Evolutionary conservation across 2,329 filamentous ascomycete genomes (phyloP).

Genomic region (Corynespora cassiicola): DNA sequence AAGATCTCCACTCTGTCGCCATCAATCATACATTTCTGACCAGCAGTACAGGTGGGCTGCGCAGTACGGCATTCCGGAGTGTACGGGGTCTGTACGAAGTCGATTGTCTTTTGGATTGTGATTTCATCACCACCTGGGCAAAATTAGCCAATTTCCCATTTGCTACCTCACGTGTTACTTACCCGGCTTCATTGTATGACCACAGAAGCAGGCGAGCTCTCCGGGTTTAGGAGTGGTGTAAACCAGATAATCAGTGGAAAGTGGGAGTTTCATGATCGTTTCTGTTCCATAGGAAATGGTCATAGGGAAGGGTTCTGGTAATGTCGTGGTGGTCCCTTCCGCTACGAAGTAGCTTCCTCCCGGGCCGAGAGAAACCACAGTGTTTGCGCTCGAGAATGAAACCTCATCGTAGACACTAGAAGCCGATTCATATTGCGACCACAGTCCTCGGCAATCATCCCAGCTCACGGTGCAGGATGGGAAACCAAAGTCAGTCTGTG

Average conservation of each 20-base stretch:
- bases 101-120: conserved; percentile 11
- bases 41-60: conserved; percentile 21
- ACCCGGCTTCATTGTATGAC: conserved; percentile 18
- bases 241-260: conserved; percentile 11
- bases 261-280: conserved; percentile 8
- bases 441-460: conserved; percentile 19
- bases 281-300: conserved; percentile 19
- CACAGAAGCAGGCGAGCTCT: conserved; percentile 13
- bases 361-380: conserved; percentile 14
- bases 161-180: neutral
- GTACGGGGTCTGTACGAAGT: conserved; percentile 21
- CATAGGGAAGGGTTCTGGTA: conserved; percentile 12
- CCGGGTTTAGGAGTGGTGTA: conserved; percentile 18
- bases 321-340: conserved; percentile 18
- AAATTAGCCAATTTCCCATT: neutral
- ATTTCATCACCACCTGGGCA: neutral
- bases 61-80: conserved; percentile 22
- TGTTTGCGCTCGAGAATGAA: conserved; percentile 17
- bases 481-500: conserved; percentile 3
- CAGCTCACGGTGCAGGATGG: conserved; percentile 20
- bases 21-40: conserved; percentile 15
- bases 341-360: conserved; percentile 17
- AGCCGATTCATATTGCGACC: conserved; percentile 20
- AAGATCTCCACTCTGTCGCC: conserved; percentile 20
- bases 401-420: conserved; percentile 17